These are phyloP conservation scores for Xylaria sp. DNA, from an alignment of 2,329 filamentous ascomycete species.

Conservation along the genomic window DNA sequence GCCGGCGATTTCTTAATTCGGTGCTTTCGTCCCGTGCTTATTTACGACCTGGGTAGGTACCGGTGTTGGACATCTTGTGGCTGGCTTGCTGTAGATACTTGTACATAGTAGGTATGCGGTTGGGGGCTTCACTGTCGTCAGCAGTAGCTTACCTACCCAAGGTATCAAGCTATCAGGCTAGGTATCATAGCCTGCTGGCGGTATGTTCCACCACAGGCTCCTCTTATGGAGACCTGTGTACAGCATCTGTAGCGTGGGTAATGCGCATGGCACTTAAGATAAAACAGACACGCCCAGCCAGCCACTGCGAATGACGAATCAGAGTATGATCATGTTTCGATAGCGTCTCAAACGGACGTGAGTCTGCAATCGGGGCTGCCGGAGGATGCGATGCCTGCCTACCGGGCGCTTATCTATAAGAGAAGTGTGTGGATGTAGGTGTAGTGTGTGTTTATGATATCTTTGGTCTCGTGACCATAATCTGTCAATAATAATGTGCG, in stretches of 20 bases:
- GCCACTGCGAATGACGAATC: not conserved
- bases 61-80: not conserved
- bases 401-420: too few relatives aligned
- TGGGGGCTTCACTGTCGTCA: not conserved
- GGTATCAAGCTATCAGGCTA: not conserved
- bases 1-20: not conserved
- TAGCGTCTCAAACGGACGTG: not conserved
- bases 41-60: not conserved
- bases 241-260: slow-evolving; percentile 10
- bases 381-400: not conserved
- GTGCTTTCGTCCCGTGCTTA: not conserved
- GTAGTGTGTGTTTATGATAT: not conserved
- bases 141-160: not conserved
- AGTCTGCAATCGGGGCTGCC: not conserved
- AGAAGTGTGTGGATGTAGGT: not conserved
- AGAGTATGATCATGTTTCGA: slow-evolving; percentile 1
- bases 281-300: not conserved
- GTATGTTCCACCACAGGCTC: slow-evolving; percentile 11
- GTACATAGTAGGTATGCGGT: not conserved
- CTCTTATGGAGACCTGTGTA: not conserved
- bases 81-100: not conserved
- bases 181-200: slow-evolving; percentile 10
- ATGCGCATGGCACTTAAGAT: not conserved
- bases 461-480: not conserved
- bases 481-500: not conserved